Percentiles rank a stretch among this genome's conserved stretches.
phyloP scores from a whole-genome alignment of 495 filamentous ascomycete genomes.

The Penicillium cinerascens region DNA sequence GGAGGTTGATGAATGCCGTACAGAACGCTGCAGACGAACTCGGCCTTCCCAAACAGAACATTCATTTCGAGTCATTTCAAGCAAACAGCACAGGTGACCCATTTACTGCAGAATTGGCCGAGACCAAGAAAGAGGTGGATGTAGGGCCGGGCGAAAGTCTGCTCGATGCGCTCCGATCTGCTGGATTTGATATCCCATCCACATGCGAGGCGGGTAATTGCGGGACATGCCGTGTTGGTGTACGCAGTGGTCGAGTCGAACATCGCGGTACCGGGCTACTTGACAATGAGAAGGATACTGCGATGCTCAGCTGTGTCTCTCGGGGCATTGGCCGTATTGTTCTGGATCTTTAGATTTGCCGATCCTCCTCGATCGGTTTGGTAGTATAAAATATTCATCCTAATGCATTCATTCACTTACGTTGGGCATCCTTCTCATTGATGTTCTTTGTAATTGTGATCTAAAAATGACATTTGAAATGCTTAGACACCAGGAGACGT shows the following conservation, averaged over 20 bases:
- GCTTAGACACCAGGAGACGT: not conserved
- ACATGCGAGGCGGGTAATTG: slow-evolving; percentile 11
- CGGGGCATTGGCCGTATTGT: slow-evolving; percentile 4
- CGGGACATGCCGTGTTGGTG: slow-evolving; percentile 9
- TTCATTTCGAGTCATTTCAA: slow-evolving; percentile 7
- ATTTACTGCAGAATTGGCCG: slow-evolving; percentile 1
- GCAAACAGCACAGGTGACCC: slow-evolving; percentile 3
- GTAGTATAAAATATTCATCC: too few relatives aligned
- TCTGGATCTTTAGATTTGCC: not conserved
- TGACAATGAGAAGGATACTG: slow-evolving; percentile 5
- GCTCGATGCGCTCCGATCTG: slow-evolving; percentile 1
- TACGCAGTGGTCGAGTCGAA: slow-evolving; percentile 1
- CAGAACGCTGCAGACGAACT: not conserved
- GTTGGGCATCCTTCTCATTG: too few relatives aligned
- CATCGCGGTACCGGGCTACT: slow-evolving; percentile 8
- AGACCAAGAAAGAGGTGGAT: slow-evolving; percentile 1
- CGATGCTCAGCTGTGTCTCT: slow-evolving; percentile 9
- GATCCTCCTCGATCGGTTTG: too few relatives aligned
- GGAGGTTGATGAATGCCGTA: slow-evolving; percentile 1
- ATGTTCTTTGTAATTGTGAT: too few relatives aligned
- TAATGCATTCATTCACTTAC: too few relatives aligned
- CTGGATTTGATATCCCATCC: slow-evolving; percentile 11
- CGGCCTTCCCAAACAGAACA: not conserved
- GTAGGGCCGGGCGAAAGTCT: slow-evolving; percentile 1
- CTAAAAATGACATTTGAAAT: not conserved